Base-by-base conservation (phyloP, 2,329 filamentous ascomycete genomes). In the Dothiorella sarmentorum region DNA sequence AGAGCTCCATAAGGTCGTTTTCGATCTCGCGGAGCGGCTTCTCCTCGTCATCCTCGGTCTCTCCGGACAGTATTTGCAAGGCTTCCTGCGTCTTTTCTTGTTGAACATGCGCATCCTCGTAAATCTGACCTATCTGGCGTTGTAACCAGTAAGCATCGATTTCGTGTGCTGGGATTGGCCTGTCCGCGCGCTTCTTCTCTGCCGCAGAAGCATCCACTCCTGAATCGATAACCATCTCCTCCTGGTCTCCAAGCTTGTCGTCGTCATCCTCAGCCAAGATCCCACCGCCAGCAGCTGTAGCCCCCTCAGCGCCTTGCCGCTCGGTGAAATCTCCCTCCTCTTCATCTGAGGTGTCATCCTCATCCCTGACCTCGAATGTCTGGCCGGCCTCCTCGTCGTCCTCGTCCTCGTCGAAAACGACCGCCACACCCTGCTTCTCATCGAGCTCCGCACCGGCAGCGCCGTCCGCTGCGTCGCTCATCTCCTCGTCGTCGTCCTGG, bases 81-180 rank as follows among this genome's bases (percentile, higher is more conserved):
- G 91, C 92, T 64, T 90, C 83, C 64, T 87, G 85, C 5, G 94
- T 94, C 77, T 97, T 97, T 70, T 94, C 90, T 68, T 96, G 90
- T 69, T 97, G 93, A 49, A 86, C 88, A 72, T 97, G 93, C 4
- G 93, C 90, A 74, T 99, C 94, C 11, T 89, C 83, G 69, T 97
- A 97, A 2, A 96, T 80, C 38, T 84, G 81, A 59, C 93, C 93
- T 56, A 99, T 91, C 69, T 97, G 89, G 63, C 94, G 84, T 74
- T 97, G 94, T 61, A 99, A 75, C 94, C 94, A 99, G 76, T 93
- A 99, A 9, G 93, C 93, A 73, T 99, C 94, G 63, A 99, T 96
- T 60, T 97, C 91, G 63, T 93, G 86, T 49, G 90, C 90, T 17
- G 89, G 81, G 59, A 99, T 84, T 24, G 83, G 78, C 49, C 85